Conservation (phyloP, 352 stramenopile species). For the Phytophthora citricola region DNA sequence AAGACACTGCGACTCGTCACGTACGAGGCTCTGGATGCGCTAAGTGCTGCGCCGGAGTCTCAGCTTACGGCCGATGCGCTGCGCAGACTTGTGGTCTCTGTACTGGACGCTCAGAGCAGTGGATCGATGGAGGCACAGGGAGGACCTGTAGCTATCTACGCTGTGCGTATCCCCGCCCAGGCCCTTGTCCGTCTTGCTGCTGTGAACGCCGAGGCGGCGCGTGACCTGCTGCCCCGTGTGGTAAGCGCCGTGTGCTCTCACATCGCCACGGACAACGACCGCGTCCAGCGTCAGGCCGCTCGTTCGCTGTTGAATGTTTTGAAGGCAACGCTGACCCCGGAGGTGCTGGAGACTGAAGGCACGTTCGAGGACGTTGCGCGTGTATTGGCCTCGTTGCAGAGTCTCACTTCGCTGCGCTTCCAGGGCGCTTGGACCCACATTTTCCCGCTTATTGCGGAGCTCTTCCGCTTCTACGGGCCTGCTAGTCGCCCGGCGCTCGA, state of each 20-base stretch:
- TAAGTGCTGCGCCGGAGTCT: conserved; percentile 59
- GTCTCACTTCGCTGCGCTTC: conserved; percentile 85
- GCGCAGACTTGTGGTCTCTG: conserved; percentile 59
- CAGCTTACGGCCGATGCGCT: conserved; percentile 75
- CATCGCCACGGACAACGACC: conserved; percentile 62
- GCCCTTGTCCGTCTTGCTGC: conserved; percentile 71
- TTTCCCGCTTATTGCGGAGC: conserved; percentile 73
- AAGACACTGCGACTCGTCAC: conserved; percentile 84
- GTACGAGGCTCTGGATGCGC: conserved; percentile 72
- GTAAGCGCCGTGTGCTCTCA: conserved; percentile 76
- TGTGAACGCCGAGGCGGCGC: conserved; percentile 60
- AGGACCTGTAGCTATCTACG: conserved; percentile 57
- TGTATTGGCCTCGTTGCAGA: conserved; percentile 79
- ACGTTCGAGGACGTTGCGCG: conserved; percentile 69
- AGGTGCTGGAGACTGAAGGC: conserved; percentile 60
- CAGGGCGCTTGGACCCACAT: conserved; percentile 82
- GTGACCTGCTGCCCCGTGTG: conserved; percentile 79
- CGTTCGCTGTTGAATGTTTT: conserved; percentile 74
- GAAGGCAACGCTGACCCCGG: conserved; percentile 59
- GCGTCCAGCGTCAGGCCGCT: conserved; percentile 69
- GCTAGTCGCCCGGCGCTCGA: conserved; percentile 65
- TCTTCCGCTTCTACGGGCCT: conserved; percentile 78
- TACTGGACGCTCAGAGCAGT: conserved; percentile 71
- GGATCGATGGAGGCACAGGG: conserved; percentile 64
- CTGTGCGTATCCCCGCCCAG: conserved; percentile 70